Base-by-base conservation (phyloP, 2,329 filamentous ascomycete species). In the Colletotrichum siamense region DNA sequence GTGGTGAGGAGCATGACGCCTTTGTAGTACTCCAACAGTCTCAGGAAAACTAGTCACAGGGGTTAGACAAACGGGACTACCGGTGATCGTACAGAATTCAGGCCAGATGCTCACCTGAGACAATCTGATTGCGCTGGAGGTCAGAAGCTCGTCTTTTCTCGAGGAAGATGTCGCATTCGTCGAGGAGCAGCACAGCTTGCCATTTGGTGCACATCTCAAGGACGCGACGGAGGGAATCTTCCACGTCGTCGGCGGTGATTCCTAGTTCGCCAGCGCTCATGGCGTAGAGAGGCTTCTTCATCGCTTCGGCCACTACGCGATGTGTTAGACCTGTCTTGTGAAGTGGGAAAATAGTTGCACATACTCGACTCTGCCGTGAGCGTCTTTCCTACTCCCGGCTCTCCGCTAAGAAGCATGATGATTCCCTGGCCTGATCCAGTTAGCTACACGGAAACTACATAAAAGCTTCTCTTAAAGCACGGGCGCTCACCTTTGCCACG, bases 301-400 rank as follows among this genome's bases (percentile, higher is more conserved):
- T 59, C 13, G 55, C 55, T 8, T 59, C 55, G 55, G 55, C 22
- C 13, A 59, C 55, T 59, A 10, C 1, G 4, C 6, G 2, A 22
- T 13, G 0, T 52, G 55, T 18, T 0, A 28, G 55, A 10, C 6
- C 1, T 24, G 2, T 3, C 2, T 3, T 18, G 24, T 9, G 12
- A 5, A 0, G 18, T 28, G 13, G 3, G 24, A 6, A 8, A 59
- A 0, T 8, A n/a, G 8, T 5, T 18, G 10, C 12, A 34, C 26
- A n/a, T 30, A 32, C 57, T 13, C 1, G 57, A 30, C 57, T 62
- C 57, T 26, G 57, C 24, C 24, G 57, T 62, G 26, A 62, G 26
- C 0, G 57, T 62, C 26, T 62, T 62, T 5, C 57, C 57, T 1
- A 30, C 30, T 28, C 57, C 57, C 1, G 57, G 57, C 10, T 32